These are phyloP conservation scores for Oryza glumipatula DNA, from an alignment of 176 grass and related monocot species.

Conservation along the genomic window DNA sequence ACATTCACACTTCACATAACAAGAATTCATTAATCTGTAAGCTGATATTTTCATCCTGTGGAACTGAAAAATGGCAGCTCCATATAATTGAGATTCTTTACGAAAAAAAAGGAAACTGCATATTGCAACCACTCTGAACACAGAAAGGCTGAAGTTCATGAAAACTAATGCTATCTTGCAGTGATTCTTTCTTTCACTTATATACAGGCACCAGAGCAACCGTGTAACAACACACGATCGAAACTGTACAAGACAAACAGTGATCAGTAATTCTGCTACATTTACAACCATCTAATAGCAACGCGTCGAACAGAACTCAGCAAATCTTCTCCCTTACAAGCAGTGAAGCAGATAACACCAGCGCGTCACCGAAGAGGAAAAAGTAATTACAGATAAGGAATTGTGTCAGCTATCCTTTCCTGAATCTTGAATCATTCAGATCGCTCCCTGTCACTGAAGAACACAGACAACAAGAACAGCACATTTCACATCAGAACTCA, in stretches of 20 bases:
- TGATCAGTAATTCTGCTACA: background rate
- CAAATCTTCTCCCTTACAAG: background rate
- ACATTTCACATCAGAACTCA: background rate
- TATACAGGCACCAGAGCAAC: background rate
- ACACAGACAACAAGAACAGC: background rate
- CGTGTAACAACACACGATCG: background rate
- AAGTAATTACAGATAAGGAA: background rate
- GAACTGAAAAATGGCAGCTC: background rate
- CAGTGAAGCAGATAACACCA: background rate
- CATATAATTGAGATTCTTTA: background rate
- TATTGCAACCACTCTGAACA: background rate
- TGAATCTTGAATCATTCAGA: background rate
- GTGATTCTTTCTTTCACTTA: background rate
- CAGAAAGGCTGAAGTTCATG: background rate
- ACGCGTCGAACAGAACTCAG: background rate
- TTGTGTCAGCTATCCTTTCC: background rate
- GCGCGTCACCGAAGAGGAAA: background rate
- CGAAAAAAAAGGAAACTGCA: background rate
- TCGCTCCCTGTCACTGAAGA: slow-evolving; percentile 23
- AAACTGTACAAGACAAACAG: background rate
- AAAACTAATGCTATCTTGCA: background rate
- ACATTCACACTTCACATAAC: background rate
- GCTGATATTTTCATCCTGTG: background rate
- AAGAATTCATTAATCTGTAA: background rate
- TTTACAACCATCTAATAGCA: background rate